phyloP scores from a whole-genome alignment of 495 filamentous ascomycete species.

The Parachaetomium inaequale region DNA sequence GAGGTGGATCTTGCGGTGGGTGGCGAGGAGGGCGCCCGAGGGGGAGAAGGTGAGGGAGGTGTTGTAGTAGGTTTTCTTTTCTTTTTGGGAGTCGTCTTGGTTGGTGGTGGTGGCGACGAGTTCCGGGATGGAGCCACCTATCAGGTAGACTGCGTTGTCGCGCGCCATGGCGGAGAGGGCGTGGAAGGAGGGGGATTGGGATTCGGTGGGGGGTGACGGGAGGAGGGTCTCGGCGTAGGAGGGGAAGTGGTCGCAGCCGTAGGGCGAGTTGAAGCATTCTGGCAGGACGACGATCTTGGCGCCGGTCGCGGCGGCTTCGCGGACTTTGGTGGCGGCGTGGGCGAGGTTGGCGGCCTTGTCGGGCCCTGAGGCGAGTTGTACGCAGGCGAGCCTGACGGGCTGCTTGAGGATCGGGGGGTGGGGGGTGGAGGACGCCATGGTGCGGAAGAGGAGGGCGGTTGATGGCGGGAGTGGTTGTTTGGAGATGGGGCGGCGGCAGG shows the following conservation, averaged over 20 bases:
- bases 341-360: slow-evolving; percentile 84
- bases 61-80: slow-evolving; percentile 76
- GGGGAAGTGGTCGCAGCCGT: slow-evolving; percentile 86
- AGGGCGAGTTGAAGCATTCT: slow-evolving; percentile 98
- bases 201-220: slow-evolving; percentile 66
- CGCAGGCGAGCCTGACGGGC: slow-evolving; percentile 74
- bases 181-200: slow-evolving; percentile 76
- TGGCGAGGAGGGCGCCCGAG: slow-evolving; percentile 69
- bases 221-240: slow-evolving; percentile 85
- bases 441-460: slow-evolving; percentile 26
- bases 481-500: not conserved
- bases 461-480: slow-evolving; percentile 6
- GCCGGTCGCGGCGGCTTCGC: slow-evolving; percentile 70
- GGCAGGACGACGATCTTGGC: slow-evolving; percentile 70
- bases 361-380: slow-evolving; percentile 73
- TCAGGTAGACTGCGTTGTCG: slow-evolving; percentile 70
- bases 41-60: slow-evolving; percentile 82
- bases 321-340: slow-evolving; percentile 75
- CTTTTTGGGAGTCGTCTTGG: not conserved
- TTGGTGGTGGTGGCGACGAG: slow-evolving; percentile 36
- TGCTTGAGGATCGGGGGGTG: slow-evolving; percentile 58
- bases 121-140: slow-evolving; percentile 94
- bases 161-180: slow-evolving; percentile 74
- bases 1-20: slow-evolving; percentile 92
- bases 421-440: slow-evolving; percentile 46